These are phyloP conservation scores for barrel medic (Medicago truncatula) DNA, from an alignment of 306 rosid species.

Conservation along the genomic window DNA sequence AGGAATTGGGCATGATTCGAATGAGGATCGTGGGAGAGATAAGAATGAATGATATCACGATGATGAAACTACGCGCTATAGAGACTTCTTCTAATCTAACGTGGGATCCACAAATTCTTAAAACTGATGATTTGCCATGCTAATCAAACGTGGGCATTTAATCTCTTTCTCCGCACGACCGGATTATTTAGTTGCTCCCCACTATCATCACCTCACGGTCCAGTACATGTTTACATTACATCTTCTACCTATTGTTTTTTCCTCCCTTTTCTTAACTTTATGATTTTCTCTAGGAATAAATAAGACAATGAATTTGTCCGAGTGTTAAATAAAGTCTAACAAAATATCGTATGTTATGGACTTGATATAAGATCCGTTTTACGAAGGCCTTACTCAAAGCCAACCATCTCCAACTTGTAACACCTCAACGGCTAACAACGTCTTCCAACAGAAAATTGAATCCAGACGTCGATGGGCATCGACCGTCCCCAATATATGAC, in stretches of 20 bases:
- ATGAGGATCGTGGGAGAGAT: neutral
- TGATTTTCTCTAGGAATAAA: too few species aligned
- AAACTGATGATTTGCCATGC: neutral
- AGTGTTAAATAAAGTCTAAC: too few species aligned
- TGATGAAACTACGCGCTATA: neutral
- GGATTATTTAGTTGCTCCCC: constrained; percentile 37
- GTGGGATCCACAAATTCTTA: constrained; percentile 13
- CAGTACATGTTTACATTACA: neutral
- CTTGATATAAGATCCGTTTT: too few species aligned
- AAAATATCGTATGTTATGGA: too few species aligned
- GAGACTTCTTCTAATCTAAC: neutral
- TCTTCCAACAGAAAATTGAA: too few species aligned
- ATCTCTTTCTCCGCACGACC: neutral
- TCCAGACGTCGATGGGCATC: too few species aligned
- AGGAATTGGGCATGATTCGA: neutral
- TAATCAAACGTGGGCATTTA: neutral
- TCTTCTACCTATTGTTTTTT: neutral
- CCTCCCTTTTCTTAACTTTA: too few species aligned
- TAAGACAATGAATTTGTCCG: too few species aligned
- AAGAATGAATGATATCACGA: neutral
- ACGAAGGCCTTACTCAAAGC: too few species aligned
- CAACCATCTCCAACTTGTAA: too few species aligned
- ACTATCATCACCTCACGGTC: neutral
- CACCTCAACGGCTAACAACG: too few species aligned
- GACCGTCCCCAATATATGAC: too few species aligned